phyloP scores from a whole-genome alignment of 495 filamentous ascomycete genomes.

The Lasiosphaeria miniovina region DNA sequence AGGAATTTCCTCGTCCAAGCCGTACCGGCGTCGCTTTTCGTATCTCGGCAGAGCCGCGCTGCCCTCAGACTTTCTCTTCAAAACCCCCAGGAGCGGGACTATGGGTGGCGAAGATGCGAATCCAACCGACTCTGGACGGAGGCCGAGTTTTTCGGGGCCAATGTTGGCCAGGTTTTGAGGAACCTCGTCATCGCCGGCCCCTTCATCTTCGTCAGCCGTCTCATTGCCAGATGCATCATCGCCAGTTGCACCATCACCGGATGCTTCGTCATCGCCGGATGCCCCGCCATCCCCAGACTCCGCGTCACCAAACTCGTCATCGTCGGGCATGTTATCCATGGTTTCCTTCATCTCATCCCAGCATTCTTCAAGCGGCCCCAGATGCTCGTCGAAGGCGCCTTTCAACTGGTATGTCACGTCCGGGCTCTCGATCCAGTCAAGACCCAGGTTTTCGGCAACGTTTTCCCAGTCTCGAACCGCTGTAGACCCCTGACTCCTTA shows the following conservation, averaged over 20 bases:
- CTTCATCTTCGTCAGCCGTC: background rate
- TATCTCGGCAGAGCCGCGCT: background rate
- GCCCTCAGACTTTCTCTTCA: conserved; percentile 1
- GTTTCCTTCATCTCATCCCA: conserved; percentile 11
- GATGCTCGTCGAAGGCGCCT: conserved; percentile 30
- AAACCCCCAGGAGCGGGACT: background rate
- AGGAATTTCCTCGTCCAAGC: conserved; percentile 11
- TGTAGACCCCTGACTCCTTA: conserved; percentile 24
- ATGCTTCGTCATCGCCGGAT: too few species aligned
- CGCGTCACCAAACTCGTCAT: background rate
- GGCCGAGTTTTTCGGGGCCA: too few species aligned
- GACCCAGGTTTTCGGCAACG: conserved; percentile 36
- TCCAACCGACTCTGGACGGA: background rate
- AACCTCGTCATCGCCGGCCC: conserved; percentile 24
- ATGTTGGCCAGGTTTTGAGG: background rate
- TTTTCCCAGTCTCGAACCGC: conserved; percentile 35
- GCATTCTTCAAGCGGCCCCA: conserved; percentile 30
- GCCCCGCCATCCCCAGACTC: background rate
- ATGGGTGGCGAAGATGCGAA: conserved; percentile 30
- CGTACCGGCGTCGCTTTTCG: conserved; percentile 18
- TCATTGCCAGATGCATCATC: too few species aligned
- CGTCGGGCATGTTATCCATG: background rate
- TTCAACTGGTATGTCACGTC: conserved; percentile 35
- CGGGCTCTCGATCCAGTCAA: conserved; percentile 35
- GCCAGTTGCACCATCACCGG: too few species aligned